phyloP scores from a whole-genome alignment of 768 basidiomycete genomes.

The Amanita molliuscula region DNA sequence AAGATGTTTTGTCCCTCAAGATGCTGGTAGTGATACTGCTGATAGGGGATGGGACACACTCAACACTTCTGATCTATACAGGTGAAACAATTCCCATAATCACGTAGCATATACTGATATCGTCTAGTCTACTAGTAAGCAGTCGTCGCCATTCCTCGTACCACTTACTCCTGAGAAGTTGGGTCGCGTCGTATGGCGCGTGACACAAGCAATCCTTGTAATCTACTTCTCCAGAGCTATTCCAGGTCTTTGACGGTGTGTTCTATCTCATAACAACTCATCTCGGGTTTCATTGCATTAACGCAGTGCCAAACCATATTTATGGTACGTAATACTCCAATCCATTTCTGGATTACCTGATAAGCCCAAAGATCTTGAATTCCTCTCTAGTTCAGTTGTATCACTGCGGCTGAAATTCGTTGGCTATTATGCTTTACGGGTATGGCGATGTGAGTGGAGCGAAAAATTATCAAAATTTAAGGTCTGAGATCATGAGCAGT shows the following conservation, averaged over 20 bases:
- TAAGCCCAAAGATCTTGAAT: not conserved
- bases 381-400: not conserved
- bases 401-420: not conserved
- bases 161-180: too few species aligned
- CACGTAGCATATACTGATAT: too few species aligned
- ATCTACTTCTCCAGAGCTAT: too few species aligned
- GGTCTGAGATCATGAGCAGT: not conserved
- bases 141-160: not conserved
- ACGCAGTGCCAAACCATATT: not conserved
- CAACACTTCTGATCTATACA: not conserved
- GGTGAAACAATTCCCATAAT: not conserved
- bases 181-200: too few species aligned
- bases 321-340: not conserved
- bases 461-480: not conserved
- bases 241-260: too few species aligned
- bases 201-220: too few species aligned
- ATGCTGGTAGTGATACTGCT: not conserved
- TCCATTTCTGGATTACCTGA: not conserved
- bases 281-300: not conserved
- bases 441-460: not conserved
- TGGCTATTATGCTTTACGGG: not conserved
- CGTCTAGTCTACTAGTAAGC: too few species aligned
- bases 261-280: too few species aligned
- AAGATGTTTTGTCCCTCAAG: not conserved
- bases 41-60: not conserved